Evolutionary conservation across 306 rosid species (phyloP), one percentile per base, ranked within the genome.

Genomic region (Vigna unguiculata): DNA sequence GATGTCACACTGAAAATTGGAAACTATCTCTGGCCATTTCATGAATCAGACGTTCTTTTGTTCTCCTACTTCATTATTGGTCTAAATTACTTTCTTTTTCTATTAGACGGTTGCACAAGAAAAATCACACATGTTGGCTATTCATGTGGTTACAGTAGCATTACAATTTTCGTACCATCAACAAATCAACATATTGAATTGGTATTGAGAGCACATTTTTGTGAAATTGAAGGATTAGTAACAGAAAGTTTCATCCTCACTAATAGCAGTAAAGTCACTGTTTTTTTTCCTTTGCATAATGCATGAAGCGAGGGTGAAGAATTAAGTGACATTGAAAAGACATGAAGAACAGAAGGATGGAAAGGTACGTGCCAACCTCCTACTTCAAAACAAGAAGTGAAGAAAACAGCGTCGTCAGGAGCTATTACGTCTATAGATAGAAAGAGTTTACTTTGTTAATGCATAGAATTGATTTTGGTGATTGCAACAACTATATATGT

Each of bases 311-410:
- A 54, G 15, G 65, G 66, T 21, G 24, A 21, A 40, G 53, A 15
- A 54, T 41, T 24, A 54, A 38, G 54, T 36, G 57, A 66, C 36
- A 41, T 13, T 57, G 68, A 55, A 12, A 17, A 54, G 58, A 66
- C 47, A 43, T 21, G 22, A 60, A 61, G 46, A 61, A 61, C 24
- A 38, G 63, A 5, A 51, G 22, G 63, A 36, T 9, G 41, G 65
- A 63, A 21, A 36, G 47, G 28, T 52, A 66, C 41, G 45, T 41
- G 52, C 45, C 68, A 25, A 66, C 68, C 30, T 19, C 67, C 74
- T n/a, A 57, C 55, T 10, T 21, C 16, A 46, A 62, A 62, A 62
- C 62, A 14, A 57, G 4, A 59, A 59, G 21, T 3, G 67, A 61
- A 61, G 65, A 59, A 58, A 58, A 59, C 38, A 28, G 41, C 41